A percentile compares a stretch with the other conserved stretches of the same genome.
Conservation (phyloP, 345 rosid species). For the Jatropha curcas region DNA sequence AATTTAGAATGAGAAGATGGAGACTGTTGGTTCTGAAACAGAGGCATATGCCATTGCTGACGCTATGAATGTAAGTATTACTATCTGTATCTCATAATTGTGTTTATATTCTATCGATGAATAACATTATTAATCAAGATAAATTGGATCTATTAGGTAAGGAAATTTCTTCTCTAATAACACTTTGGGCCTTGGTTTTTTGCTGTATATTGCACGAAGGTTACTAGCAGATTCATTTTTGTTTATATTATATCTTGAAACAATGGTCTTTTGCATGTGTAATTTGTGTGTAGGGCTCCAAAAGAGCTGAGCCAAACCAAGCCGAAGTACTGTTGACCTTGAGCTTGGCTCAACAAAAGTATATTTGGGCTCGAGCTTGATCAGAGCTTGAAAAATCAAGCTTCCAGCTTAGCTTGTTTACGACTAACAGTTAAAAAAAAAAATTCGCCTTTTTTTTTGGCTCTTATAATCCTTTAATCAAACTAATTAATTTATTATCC, state of each 20-base stretch:
- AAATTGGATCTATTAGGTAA: neutral
- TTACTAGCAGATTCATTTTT: neutral
- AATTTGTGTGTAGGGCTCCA: neutral
- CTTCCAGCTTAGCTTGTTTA: no score
- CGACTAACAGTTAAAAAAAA: no score
- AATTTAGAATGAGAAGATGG: constrained; percentile 75
- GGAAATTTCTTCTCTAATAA: neutral
- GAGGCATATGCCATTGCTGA: constrained; percentile 95
- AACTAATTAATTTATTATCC: no score
- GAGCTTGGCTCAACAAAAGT: no score
- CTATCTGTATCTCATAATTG: neutral
- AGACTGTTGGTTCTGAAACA: constrained; percentile 87
- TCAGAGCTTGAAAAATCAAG: no score
- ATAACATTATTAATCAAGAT: neutral
- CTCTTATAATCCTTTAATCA: no score
- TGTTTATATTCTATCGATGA: neutral
- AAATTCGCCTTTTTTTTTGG: no score
- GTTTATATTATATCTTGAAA: neutral
- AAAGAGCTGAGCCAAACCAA: no score
- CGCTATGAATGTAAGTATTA: constrained; percentile 64
- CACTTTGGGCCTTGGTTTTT: neutral
- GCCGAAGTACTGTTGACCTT: no score
- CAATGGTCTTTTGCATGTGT: neutral
- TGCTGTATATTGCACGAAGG: neutral
- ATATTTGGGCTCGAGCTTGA: no score